These are phyloP conservation scores for Trametopsis cervina DNA, from an alignment of 768 basidiomycete species.

Conservation along the genomic window DNA sequence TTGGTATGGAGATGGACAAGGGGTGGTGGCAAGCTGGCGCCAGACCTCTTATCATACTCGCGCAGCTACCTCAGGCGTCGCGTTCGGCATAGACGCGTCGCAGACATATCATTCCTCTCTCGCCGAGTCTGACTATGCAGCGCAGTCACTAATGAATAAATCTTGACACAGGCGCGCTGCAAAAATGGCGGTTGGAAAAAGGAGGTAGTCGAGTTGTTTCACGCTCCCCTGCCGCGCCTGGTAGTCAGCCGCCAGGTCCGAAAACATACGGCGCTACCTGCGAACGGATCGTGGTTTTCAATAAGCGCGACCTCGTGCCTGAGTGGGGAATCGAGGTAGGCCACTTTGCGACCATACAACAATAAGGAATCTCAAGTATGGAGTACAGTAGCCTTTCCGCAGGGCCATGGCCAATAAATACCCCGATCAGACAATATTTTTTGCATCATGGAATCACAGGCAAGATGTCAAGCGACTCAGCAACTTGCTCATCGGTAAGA, in stretches of 20 bases:
- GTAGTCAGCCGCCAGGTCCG: slow-evolving; percentile 3
- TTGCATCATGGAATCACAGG: slow-evolving; percentile 64
- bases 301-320: slow-evolving; percentile 89
- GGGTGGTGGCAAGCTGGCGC: neutral
- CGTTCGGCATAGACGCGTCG: neutral
- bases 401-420: slow-evolving; percentile 64
- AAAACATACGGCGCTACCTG: slow-evolving; percentile 33
- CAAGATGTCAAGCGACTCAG: slow-evolving; percentile 60
- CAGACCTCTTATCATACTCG: neutral
- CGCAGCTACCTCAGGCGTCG: neutral
- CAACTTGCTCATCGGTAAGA: slow-evolving; percentile 70
- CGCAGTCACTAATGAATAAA: neutral
- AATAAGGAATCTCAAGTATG: slow-evolving; percentile 1
- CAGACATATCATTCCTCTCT: no score
- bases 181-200: slow-evolving; percentile 63
- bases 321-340: slow-evolving; percentile 82
- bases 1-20: neutral
- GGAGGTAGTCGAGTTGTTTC: slow-evolving; percentile 29
- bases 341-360: neutral
- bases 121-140: no score
- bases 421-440: slow-evolving; percentile 61
- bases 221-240: neutral
- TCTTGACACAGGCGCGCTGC: slow-evolving; percentile 43
- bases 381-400: slow-evolving; percentile 54
- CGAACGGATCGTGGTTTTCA: slow-evolving; percentile 86